Conservation (phyloP, 495 filamentous ascomycete genomes). For the Neurospora sp. region DNA sequence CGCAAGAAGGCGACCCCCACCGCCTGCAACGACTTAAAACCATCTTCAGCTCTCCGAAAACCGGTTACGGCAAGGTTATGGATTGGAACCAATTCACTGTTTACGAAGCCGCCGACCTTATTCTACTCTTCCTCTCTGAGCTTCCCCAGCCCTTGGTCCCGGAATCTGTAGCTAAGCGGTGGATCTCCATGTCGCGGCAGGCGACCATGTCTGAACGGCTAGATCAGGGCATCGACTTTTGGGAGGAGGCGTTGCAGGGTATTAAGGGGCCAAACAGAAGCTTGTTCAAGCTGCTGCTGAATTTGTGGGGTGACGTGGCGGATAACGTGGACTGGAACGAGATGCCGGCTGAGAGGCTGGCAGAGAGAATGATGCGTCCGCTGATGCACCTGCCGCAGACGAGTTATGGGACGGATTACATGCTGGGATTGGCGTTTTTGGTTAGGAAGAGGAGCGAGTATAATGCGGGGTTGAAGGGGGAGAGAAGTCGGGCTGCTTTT, state of each 20-base stretch:
- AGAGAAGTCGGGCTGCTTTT: slow-evolving; percentile 25
- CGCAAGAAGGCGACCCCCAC: slow-evolving; percentile 23
- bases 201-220: slow-evolving; percentile 24
- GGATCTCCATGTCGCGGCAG: slow-evolving; percentile 31
- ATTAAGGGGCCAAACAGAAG: slow-evolving; percentile 26
- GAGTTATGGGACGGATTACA: slow-evolving; percentile 27
- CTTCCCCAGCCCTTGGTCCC: slow-evolving; percentile 29
- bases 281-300: slow-evolving; percentile 34
- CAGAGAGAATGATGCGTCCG: slow-evolving; percentile 28
- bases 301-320: slow-evolving; percentile 34
- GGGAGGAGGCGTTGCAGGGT: slow-evolving; percentile 36
- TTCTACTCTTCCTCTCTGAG: slow-evolving; percentile 30
- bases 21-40: slow-evolving; percentile 24
- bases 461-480: slow-evolving; percentile 18
- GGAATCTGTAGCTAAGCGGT: slow-evolving; percentile 27
- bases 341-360: slow-evolving; percentile 37
- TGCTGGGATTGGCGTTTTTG: slow-evolving; percentile 34
- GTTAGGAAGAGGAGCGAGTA: slow-evolving; percentile 37
- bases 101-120: slow-evolving; percentile 32
- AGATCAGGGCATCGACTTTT: slow-evolving; percentile 37
- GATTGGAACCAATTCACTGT: slow-evolving; percentile 29
- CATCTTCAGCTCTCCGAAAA: slow-evolving; percentile 22
- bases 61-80: slow-evolving; percentile 30
- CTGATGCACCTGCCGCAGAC: slow-evolving; percentile 26
- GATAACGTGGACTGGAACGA: slow-evolving; percentile 25